Percentiles rank a stretch among this genome's conserved stretches.
Evolutionary conservation across 2,329 filamentous ascomycete species (phyloP).

Genomic region (Onygenales sp.): DNA sequence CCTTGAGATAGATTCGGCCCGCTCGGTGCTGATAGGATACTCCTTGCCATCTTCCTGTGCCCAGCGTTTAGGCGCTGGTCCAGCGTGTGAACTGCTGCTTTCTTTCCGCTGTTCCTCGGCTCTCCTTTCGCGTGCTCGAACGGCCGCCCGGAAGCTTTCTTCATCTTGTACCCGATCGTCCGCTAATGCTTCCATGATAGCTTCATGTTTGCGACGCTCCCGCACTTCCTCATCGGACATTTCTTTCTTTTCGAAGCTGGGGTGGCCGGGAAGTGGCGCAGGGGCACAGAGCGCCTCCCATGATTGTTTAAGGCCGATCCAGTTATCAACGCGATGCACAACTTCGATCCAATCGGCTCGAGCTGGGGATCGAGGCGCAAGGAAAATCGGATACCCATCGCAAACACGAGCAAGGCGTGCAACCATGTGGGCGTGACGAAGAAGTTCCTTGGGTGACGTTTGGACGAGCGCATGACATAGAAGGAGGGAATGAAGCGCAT

Average conservation of each 20-base stretch:
- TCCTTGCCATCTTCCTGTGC: constrained; percentile 57
- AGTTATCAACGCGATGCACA: constrained; percentile 56
- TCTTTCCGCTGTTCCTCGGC: constrained; percentile 22
- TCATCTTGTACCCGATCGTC: constrained; percentile 62
- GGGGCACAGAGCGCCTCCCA: constrained; percentile 66
- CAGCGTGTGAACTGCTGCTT: constrained; percentile 13
- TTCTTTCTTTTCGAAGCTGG: constrained; percentile 20
- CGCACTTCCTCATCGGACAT: constrained; percentile 47
- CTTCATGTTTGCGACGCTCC: constrained; percentile 53
- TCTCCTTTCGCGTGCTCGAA: constrained; percentile 50
- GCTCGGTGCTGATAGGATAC: constrained; percentile 59
- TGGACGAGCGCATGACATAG: constrained; percentile 71
- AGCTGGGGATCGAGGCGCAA: constrained; percentile 59
- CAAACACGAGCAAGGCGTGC: constrained; percentile 63
- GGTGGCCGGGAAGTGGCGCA: constrained; percentile 41
- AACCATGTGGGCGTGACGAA: constrained; percentile 72
- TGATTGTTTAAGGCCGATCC: constrained; percentile 53
- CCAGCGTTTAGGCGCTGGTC: constrained; percentile 43
- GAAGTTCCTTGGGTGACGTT: constrained; percentile 66
- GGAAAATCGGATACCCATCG: constrained; percentile 74
- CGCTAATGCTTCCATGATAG: constrained; percentile 56
- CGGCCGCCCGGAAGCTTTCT: constrained; percentile 53
- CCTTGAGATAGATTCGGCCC: constrained; percentile 56
- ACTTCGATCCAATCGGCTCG: constrained; percentile 75
- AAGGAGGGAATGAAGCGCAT: constrained; percentile 68